phyloP scores from a whole-genome alignment of 1,139 yeast genomes.

The Yamadazyma atlantica region DNA sequence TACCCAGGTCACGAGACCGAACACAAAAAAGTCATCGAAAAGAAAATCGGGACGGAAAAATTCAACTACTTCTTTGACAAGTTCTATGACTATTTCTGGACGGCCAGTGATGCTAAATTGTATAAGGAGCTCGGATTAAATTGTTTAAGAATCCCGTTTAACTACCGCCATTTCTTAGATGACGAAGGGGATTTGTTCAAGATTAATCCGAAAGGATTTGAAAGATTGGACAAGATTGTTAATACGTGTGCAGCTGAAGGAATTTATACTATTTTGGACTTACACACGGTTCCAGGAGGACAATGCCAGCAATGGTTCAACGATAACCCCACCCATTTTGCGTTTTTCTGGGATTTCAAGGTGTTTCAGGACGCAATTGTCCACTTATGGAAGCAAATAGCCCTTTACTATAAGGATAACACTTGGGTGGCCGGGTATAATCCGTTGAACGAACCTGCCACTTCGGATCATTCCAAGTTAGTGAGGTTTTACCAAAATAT shows the following conservation, averaged over 20 bases:
- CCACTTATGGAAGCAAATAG: slow-evolving; percentile 37
- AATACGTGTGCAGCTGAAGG: slow-evolving; percentile 33
- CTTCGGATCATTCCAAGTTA: slow-evolving; percentile 31
- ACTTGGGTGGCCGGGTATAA: slow-evolving; percentile 46
- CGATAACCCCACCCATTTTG: slow-evolving; percentile 39
- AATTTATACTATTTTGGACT: slow-evolving; percentile 41
- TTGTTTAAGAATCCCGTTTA: slow-evolving; percentile 43
- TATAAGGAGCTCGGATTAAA: slow-evolving; percentile 36
- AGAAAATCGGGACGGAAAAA: slow-evolving; percentile 38
- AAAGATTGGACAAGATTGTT: slow-evolving; percentile 34
- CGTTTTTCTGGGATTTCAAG: slow-evolving; percentile 43
- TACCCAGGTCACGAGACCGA: slow-evolving; percentile 47
- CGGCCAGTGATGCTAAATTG: slow-evolving; percentile 40
- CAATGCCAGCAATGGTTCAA: slow-evolving; percentile 49
- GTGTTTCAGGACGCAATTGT: slow-evolving; percentile 40
- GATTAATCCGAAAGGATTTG: slow-evolving; percentile 37
- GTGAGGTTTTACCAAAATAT: slow-evolving; percentile 29
- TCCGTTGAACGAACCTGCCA: slow-evolving; percentile 45
- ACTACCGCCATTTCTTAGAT: slow-evolving; percentile 41
- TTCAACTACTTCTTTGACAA: slow-evolving; percentile 41
- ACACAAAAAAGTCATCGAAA: slow-evolving; percentile 31
- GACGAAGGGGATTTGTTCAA: slow-evolving; percentile 34
- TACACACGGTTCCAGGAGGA: slow-evolving; percentile 49
- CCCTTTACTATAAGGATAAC: slow-evolving; percentile 36
- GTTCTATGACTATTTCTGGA: slow-evolving; percentile 46